Base-by-base conservation (phyloP, 2,329 filamentous ascomycete genomes). In the Botryotinia calthae region DNA sequence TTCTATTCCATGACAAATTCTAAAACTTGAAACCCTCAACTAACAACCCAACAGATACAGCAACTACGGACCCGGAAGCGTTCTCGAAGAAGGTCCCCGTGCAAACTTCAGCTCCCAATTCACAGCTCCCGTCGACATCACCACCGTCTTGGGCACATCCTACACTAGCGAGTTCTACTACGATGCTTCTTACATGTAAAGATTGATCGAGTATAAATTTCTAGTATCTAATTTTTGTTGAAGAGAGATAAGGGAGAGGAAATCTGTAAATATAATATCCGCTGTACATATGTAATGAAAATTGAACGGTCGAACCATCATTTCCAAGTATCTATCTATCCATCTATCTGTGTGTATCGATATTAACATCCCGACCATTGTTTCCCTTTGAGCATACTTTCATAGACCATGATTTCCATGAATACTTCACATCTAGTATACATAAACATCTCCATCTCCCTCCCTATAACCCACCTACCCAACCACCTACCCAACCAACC, bases 61-160 rank as follows among this genome's bases (percentile, higher is more conserved):
- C 28, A 89, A 89, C 77, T 83, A 81, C 12, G 87, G 87, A 1
- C 80, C 80, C 61, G 87, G 87, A 42, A 76, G 72, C 54, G 51
- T 71, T 9, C 31, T 64, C 34, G 54, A 68, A 18, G 73, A 73
- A 58, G 62, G 71, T 1, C 73, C 74, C 5, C 75, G 77, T 56
- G 75, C 76, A 10, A 71, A 37, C 58, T 77, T 76, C n/a, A 71
- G 73, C 9, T 66, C 70, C 22, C 70, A 74, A 34, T 56, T 76
- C 44, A 68, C 31, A n/a, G 71, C 63, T 16, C 59, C 74, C 2
- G 44, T 77, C 22, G 63, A 25, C 0, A 74, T 75, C 67, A 73
- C 73, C 56, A 70, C 58, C 16, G 69, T 77, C 16, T 71, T 78
- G 65, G 76, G 76, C 34, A 40, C 22, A 2, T 74, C 48, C 25